Base-by-base conservation (phyloP, 73 alveolate genomes). In the Tetrahymena elliotti region DNA sequence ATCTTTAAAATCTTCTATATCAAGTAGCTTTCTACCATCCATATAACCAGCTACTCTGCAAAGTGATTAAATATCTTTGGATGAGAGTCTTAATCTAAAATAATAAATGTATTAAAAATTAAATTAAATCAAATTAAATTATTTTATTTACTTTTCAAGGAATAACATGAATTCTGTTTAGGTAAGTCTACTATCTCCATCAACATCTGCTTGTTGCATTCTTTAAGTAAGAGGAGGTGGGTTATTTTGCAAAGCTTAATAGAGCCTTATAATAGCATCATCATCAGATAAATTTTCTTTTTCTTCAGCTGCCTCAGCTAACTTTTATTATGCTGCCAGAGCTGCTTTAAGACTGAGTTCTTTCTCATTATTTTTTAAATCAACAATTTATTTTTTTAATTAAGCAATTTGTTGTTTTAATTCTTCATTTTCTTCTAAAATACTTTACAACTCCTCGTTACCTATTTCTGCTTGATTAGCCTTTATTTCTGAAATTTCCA, bases 201-300 rank as follows among this genome's bases (percentile, higher is more conserved):
- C 96, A 27, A 84, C 88, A 83, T 94, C 96, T 13, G 93, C 88
- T 83, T 84, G 33, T 83, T 83, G 52, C 96, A 94, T 94, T 94
- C 96, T 83, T 36, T 83, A 24, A 10, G 33, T 83, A 83, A 94
- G 39, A 7, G 96, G 94, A 4, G 96, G 96, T 24, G 96, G 96
- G 36, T 94, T 94, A 37, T 93, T 93, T 83, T 53, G 83, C 35
- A 94, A 94, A 8, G 96, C 84, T 94, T 94, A 37, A n/a, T 83
- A 41, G 35, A 94, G 84, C 9, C 37, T 93, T 82, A 94, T 83
- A 22, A 94, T 94, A 27, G 96, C 96, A 83, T 94, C 96, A 31
- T 94, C 96, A 94, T 94, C 96, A 27, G 83, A 83, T n/a, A 84
- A n/a, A 94, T 84, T 94, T 40, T 94, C 96, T 53, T 39, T 4